Base-by-base conservation (phyloP, 495 filamentous ascomycete genomes). In the Aspergillus cristatus region DNA sequence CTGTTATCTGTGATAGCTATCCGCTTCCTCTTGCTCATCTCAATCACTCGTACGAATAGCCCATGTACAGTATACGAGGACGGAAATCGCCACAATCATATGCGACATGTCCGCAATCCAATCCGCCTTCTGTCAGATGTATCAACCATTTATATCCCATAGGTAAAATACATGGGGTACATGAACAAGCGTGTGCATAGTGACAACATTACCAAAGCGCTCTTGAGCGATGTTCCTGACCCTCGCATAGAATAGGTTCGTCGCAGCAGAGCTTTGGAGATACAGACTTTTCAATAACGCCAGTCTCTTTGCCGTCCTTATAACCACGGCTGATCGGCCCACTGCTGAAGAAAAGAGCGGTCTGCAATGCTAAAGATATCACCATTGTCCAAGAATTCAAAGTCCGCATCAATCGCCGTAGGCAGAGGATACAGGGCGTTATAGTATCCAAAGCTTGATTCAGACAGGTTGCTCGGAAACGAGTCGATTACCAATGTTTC, bases 301-400 rank as follows among this genome's bases (percentile, higher is more conserved):
- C 24, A n/a, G n/a, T n/a, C n/a, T n/a, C n/a, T n/a, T n/a, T n/a
- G n/a, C n/a, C n/a, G n/a, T n/a, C n/a, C n/a, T n/a, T 26, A 26
- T 26, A 26, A 26, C 26, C 37, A 40, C 7, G 17, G 29, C 20
- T 40, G 28, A 33, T 32, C 17, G 0, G 28, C 14, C 37, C 37
- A 40, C 28, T 32, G 28, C 10, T 26, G 31, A 40, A 29, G 37
- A 24, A 40, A 18, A 3, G 14, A 13, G 7, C 24, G 26, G 22
- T 41, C 24, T 10, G 11, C 32, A 32, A 38, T 11, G 38, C 20
- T 28, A n/a, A 45, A 41, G 38, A 12, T 15, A 22, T 37, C 35
- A 14, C 14, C 16, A 26, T 11, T 26, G 24, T 26, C 24, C 36
- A 14, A 13, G 20, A 43, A 38, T 6, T 32, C 35, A 29, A 29